These are phyloP conservation scores for Pythium brachiatum DNA, from an alignment of 352 stramenopile species.

Conservation along the genomic window DNA sequence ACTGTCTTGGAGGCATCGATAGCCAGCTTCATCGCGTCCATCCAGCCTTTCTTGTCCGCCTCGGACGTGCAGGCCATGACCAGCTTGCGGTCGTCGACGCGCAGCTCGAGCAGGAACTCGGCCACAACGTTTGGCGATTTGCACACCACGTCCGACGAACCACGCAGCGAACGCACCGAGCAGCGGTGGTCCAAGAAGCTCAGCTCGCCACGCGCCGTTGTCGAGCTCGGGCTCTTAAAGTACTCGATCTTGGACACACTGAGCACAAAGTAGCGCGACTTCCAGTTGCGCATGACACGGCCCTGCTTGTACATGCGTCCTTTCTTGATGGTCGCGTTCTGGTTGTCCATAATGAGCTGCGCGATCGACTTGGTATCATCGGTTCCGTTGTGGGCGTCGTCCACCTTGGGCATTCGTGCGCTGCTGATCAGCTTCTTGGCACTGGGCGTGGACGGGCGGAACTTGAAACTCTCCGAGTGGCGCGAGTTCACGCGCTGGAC, in stretches of 20 bases:
- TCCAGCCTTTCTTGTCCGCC: conserved; percentile 83
- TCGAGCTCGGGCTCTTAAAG: conserved; percentile 82
- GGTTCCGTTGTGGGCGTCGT: conserved; percentile 44
- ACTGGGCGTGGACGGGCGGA: conserved; percentile 41
- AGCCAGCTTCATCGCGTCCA: conserved; percentile 82
- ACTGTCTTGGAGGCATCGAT: conserved; percentile 86
- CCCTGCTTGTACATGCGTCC: conserved; percentile 87
- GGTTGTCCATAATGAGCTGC: conserved; percentile 82
- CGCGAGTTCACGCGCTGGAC: conserved; percentile 82
- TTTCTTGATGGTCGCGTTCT: conserved; percentile 86
- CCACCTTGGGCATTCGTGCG: conserved; percentile 68
- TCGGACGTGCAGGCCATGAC: conserved; percentile 85
- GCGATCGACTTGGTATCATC: conserved; percentile 82
- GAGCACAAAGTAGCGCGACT: conserved; percentile 86
- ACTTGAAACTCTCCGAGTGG: conserved; percentile 67
- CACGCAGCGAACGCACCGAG: conserved; percentile 69
- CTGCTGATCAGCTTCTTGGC: conserved; percentile 74
- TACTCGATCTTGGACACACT: conserved; percentile 87
- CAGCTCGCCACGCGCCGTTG: conserved; percentile 69
- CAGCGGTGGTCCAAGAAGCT: conserved; percentile 78
- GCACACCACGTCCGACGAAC: conserved; percentile 62
- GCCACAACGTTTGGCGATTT: conserved; percentile 70
- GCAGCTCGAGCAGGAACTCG: conserved; percentile 69
- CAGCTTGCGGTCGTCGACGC: conserved; percentile 71
- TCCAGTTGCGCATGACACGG: conserved; percentile 81